Evolutionary conservation across 2,329 filamentous ascomycete genomes (phyloP).

Genomic region (Didymella segeticola): DNA sequence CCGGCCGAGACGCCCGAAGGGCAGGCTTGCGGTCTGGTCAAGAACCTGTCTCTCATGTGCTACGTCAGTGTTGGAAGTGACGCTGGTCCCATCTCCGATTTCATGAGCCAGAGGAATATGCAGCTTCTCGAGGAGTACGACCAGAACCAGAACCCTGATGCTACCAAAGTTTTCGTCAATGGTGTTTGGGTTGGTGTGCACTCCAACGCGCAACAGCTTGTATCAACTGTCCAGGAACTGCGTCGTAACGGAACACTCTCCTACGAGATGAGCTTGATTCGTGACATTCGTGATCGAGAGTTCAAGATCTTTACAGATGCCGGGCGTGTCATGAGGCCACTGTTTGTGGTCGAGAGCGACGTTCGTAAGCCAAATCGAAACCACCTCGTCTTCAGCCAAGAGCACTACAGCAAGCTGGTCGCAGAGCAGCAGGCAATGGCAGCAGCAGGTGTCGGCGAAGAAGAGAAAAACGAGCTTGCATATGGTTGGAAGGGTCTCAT

Average conservation of each 20-base stretch:
- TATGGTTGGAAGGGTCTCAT: conserved; percentile 91
- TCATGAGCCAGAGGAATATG: conserved; percentile 96
- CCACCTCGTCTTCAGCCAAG: conserved; percentile 79
- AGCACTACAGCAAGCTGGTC: conserved; percentile 77
- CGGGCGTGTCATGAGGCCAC: conserved; percentile 88
- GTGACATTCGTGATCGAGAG: conserved; percentile 95
- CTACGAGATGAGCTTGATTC: conserved; percentile 90
- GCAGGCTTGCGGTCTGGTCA: conserved; percentile 96
- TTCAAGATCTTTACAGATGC: conserved; percentile 99
- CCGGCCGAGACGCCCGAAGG: conserved; percentile 98
- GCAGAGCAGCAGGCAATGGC: conserved; percentile 70
- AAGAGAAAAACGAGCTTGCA: conserved; percentile 65
- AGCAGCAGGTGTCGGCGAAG: conserved; percentile 62
- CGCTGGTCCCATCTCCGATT: conserved; percentile 87
- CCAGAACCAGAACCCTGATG: conserved; percentile 73
- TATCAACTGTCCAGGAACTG: conserved; percentile 77
- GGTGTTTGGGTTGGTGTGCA: conserved; percentile 98
- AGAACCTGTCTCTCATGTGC: conserved; percentile 97
- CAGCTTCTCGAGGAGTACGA: conserved; percentile 93
- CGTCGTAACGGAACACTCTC: conserved; percentile 83
- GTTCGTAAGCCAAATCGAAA: conserved; percentile 75
- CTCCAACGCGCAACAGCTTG: conserved; percentile 83
- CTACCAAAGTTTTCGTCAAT: conserved; percentile 98
- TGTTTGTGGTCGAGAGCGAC: conserved; percentile 93
- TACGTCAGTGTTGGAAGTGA: conserved; percentile 96